Evolutionary conservation across 2,329 filamentous ascomycete species (phyloP), one percentile per base, ranked within the genome.

Genomic region (Clarireedia hainanense): DNA sequence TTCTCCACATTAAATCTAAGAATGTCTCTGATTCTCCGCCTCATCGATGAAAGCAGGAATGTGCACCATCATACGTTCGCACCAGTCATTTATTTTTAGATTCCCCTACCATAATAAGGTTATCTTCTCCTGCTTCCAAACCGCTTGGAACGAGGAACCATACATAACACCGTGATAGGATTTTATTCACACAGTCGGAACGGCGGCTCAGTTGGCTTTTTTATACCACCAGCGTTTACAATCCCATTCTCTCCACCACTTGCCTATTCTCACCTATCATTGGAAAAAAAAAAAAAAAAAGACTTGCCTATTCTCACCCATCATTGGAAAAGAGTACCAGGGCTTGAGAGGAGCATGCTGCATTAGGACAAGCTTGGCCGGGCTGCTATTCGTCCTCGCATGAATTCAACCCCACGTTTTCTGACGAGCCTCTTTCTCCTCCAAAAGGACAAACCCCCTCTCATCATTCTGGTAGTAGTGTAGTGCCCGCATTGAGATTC

Each of bases 61-160:
- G 42, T 47, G 40, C 27, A 47, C n/a, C 50, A n/a, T 15, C 37
- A 40, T 17, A n/a, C 37, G 17, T 47, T 37, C 9, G 15, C 50
- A 34, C 37, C 45, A 45, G 6, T 30, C 42, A 53, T 53, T 53
- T 53, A 53, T 53, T 53, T 53, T 39, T 53, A 53, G 51, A 53
- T 53, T 39, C 10, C 40, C 23, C 26, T 26, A 17, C n/a, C 27
- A 12, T 50, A 50, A 14, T 17, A 37, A 26, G 42, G 20, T 52
- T 48, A 36, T 48, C 46, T 26, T 26, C 27, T 15, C 15, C 36
- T 36, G 39, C 10, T 53, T 37, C 51, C 37, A 40, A n/a, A 17
- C 37, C 9, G 6, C 37, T 40, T 17, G 9, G 1, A 14, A 20
- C 20, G 20, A 20, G 20, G 20, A 20, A 20, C 20, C 20, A 20